phyloP scores from a whole-genome alignment of 805 yeast species.

The Candida takata region DNA sequence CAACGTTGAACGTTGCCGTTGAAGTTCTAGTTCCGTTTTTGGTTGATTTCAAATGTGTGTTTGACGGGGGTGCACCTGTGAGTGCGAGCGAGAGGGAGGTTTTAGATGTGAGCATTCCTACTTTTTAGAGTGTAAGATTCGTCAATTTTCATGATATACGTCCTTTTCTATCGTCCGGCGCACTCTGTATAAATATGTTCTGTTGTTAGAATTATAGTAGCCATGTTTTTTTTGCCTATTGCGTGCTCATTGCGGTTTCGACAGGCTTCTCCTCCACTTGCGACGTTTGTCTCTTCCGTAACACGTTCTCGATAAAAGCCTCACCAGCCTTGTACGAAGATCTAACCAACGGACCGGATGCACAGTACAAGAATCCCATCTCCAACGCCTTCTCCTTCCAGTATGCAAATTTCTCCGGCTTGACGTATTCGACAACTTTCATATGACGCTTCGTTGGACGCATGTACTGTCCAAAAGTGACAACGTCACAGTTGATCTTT shows the following conservation, averaged over 20 bases:
- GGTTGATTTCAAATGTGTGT: conserved; percentile 55
- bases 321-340: conserved; percentile 98
- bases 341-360: conserved; percentile 94
- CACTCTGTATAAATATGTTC: too few relatives aligned
- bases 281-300: conserved; percentile 51
- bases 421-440: conserved; percentile 93
- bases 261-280: background rate
- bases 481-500: conserved; percentile 77
- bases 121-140: conserved; percentile 9
- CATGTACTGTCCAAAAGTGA: conserved; percentile 98
- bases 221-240: too few relatives aligned
- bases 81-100: conserved; percentile 36
- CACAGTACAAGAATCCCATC: conserved; percentile 92
- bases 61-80: conserved; percentile 43
- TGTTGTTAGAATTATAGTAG: too few relatives aligned
- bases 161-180: background rate
- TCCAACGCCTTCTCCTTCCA: conserved; percentile 86
- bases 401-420: conserved; percentile 88
- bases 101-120: conserved; percentile 48
- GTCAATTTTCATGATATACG: background rate
- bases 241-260: background rate
- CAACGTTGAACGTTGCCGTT: conserved; percentile 65
- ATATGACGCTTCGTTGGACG: conserved; percentile 97
- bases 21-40: conserved; percentile 53
- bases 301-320: conserved; percentile 89